These are phyloP conservation scores for Tetraselmis striata DNA, from an alignment of 139 green algal species.

Conservation along the genomic window DNA sequence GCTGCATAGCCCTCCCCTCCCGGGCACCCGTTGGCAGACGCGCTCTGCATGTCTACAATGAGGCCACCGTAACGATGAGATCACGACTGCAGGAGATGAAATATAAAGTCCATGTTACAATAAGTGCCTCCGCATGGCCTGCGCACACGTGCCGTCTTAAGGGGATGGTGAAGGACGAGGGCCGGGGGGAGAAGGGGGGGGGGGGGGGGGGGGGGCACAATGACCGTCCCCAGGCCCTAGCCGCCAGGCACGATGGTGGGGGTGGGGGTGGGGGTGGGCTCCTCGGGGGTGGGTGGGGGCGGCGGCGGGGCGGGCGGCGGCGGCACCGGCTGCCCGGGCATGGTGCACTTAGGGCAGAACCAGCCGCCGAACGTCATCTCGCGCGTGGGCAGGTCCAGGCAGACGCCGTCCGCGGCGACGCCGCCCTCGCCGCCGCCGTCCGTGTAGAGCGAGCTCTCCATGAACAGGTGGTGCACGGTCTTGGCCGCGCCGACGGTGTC, in stretches of 20 bases:
- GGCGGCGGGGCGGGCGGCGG: constrained; percentile 4
- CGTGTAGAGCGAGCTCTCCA: constrained; percentile 23
- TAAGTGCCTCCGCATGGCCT: no score
- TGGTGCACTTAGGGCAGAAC: constrained; percentile 26
- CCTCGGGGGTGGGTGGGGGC: neutral
- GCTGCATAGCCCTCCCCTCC: no score
- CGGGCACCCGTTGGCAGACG: no score
- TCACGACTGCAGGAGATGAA: no score
- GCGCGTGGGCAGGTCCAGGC: constrained; percentile 19
- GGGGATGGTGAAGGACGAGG: no score
- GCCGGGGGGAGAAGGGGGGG: no score
- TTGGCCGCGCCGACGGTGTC: constrained; percentile 8
- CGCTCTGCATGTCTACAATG: no score
- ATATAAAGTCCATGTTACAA: no score
- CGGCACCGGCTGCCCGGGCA: constrained; percentile 3
- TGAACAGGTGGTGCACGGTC: constrained; percentile 22
- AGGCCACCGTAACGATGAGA: no score
- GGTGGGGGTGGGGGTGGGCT: neutral
- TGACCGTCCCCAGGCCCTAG: no score
- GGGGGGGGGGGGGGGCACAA: no score
- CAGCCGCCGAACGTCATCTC: constrained; percentile 24
- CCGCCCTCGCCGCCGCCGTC: constrained; percentile 13
- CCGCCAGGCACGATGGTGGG: neutral
- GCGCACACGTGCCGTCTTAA: no score
- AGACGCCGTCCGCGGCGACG: constrained; percentile 21